Conservation (phyloP, 1,284 basidiomycete genomes). For the Wolfiporia cocos region DNA sequence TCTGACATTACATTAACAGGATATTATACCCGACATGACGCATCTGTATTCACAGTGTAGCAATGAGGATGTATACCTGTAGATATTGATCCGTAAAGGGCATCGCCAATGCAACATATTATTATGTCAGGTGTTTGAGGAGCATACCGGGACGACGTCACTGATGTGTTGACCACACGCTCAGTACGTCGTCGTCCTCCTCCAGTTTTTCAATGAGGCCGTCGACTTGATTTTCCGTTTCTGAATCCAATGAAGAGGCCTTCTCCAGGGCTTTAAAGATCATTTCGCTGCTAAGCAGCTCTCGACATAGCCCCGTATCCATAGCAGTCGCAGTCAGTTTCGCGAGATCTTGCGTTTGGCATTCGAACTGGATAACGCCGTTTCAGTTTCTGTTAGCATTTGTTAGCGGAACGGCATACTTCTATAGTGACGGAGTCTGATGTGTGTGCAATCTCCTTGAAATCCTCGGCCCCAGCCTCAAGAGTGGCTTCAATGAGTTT, state of each 20-base stretch:
- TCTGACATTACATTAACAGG: no score
- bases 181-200: slow-evolving; percentile 50
- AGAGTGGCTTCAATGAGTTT: slow-evolving; percentile 45
- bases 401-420: no score
- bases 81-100: no score
- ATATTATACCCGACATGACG: no score
- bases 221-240: slow-evolving; percentile 41
- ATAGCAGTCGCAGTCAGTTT: slow-evolving; percentile 38
- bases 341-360: slow-evolving; percentile 41
- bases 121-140: not conserved
- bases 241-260: slow-evolving; percentile 32
- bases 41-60: no score
- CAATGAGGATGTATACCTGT: no score
- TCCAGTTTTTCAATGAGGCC: slow-evolving; percentile 32
- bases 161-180: slow-evolving; percentile 59
- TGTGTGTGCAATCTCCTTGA: slow-evolving; percentile 37
- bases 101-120: no score
- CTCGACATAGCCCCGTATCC: slow-evolving; percentile 28
- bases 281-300: slow-evolving; percentile 49
- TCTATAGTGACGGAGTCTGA: no score
- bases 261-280: slow-evolving; percentile 48
- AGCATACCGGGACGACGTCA: no score
- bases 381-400: no score
- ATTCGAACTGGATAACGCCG: slow-evolving; percentile 41
- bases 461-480: slow-evolving; percentile 50